These are phyloP conservation scores for Hanseniaspora uvarum DNA, from an alignment of 1,139 yeast species.

Conservation along the genomic window DNA sequence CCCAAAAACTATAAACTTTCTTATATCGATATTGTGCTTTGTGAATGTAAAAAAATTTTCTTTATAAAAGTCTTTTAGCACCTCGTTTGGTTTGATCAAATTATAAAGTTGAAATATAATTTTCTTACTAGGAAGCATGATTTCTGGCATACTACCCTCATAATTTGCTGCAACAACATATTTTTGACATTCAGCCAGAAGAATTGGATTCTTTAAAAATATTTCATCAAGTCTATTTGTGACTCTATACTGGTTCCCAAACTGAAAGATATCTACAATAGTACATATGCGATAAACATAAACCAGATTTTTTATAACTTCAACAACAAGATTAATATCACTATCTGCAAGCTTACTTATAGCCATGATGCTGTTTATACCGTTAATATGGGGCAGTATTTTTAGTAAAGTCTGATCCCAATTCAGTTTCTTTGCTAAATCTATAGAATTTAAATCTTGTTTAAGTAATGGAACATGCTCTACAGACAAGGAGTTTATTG, in stretches of 20 bases:
- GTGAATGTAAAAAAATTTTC: constrained; percentile 49
- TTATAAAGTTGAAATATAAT: constrained; percentile 65
- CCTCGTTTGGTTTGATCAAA: constrained; percentile 66
- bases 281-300: constrained; percentile 72
- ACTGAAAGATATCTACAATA: constrained; percentile 79
- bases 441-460: constrained; percentile 56
- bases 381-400: constrained; percentile 76
- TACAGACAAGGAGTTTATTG: constrained; percentile 51
- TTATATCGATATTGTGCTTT: constrained; percentile 62
- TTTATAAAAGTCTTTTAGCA: constrained; percentile 71
- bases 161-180: constrained; percentile 39
- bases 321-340: constrained; percentile 65
- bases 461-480: constrained; percentile 83
- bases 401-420: constrained; percentile 97
- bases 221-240: constrained; percentile 58
- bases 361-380: constrained; percentile 68
- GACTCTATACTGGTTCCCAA: constrained; percentile 78
- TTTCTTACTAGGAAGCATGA: constrained; percentile 51
- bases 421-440: constrained; percentile 50
- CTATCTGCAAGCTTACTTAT: constrained; percentile 77
- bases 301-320: constrained; percentile 82
- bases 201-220: constrained; percentile 51
- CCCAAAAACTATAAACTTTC: constrained; percentile 82
- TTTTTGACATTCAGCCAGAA: constrained; percentile 79
- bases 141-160: constrained; percentile 20